Conservation (phyloP, 148 eudicot species). For the Chenopodium suecicum region DNA sequence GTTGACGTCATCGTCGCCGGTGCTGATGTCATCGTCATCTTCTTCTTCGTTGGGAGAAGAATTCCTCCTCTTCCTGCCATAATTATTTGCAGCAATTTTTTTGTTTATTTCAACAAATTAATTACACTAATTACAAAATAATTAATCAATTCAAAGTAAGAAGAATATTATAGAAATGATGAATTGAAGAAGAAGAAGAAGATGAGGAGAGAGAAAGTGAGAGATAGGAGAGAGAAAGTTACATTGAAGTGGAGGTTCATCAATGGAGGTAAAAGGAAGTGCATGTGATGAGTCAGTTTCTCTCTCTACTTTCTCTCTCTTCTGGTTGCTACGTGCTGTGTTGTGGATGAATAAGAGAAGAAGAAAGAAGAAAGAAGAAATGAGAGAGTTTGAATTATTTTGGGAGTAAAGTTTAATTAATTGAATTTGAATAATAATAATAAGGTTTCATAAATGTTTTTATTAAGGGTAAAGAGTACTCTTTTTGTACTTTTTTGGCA, state of each 20-base stretch:
- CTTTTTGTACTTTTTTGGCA: no score
- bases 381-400: neutral
- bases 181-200: neutral
- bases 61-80: constrained; percentile 35
- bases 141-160: neutral
- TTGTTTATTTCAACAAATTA: no score
- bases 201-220: neutral
- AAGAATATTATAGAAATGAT: neutral
- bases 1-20: constrained; percentile 15
- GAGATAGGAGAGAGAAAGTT: constrained; percentile 3
- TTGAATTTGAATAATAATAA: no score
- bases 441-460: no score
- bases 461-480: neutral
- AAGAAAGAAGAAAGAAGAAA: neutral
- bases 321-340: neutral
- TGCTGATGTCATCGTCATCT: constrained; percentile 22
- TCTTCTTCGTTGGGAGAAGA: constrained; percentile 5
- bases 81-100: no score
- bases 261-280: constrained; percentile 12
- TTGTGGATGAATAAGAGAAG: constrained; percentile 1
- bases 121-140: no score
- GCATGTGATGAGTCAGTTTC: neutral
- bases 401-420: no score
- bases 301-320: neutral
- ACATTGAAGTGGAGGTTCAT: constrained; percentile 31